Percentiles rank a stretch among this genome's conserved stretches.
These are phyloP conservation scores for Blastobotrys americana DNA, from an alignment of 805 yeast genomes.

Conservation along the genomic window DNA sequence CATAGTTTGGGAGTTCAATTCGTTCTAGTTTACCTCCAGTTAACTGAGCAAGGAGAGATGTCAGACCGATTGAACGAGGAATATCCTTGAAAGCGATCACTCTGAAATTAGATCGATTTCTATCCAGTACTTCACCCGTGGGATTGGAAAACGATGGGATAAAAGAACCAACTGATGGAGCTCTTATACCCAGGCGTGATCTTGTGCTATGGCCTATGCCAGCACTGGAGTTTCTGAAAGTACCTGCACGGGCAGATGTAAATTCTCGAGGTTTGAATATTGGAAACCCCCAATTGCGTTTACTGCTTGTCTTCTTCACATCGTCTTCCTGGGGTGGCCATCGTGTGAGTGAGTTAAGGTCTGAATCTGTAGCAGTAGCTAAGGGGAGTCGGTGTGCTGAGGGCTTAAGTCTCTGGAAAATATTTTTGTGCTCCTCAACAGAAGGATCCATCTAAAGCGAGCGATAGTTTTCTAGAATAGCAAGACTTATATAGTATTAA, in stretches of 20 bases:
- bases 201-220: no score
- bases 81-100: neutral
- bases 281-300: neutral
- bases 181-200: neutral
- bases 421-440: no score
- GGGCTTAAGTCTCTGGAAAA: neutral
- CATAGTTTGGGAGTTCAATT: neutral
- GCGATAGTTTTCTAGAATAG: no score
- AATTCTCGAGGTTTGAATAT: neutral
- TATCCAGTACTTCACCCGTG: neutral
- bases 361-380: neutral
- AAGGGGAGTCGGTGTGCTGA: neutral
- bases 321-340: neutral
- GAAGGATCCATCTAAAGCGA: no score
- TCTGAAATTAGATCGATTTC: neutral
- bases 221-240: no score
- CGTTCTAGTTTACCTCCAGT: constrained; percentile 6
- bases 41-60: constrained; percentile 1
- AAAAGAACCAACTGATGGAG: neutral
- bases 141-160: neutral
- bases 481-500: no score
- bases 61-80: constrained; percentile 1
- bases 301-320: neutral
- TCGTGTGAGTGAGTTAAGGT: neutral
- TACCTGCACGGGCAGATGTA: neutral